phyloP scores from a whole-genome alignment of 441 rosid species.

The Eruca vesicaria region DNA sequence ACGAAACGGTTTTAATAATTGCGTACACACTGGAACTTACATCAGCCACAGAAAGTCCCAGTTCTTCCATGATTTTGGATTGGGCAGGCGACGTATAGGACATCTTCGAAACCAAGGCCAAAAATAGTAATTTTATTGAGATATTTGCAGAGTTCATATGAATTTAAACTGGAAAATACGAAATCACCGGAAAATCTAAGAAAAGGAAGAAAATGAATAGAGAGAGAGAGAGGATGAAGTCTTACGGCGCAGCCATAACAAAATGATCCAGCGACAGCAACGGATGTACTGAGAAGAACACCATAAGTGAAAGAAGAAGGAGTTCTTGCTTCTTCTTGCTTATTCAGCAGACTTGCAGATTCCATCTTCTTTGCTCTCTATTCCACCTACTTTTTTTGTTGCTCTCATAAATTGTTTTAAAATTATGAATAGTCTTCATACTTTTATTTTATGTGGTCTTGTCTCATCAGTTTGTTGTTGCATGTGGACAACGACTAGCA shows the following conservation, averaged over 20 bases:
- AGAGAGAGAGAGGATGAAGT: not conserved
- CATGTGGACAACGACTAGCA: not conserved
- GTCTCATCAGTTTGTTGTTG: not conserved
- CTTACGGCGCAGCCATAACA: slow-evolving; percentile 60
- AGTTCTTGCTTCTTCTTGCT: slow-evolving; percentile 12
- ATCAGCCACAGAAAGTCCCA: slow-evolving; percentile 47
- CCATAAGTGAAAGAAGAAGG: slow-evolving; percentile 32
- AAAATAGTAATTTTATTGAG: not conserved
- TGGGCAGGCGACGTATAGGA: slow-evolving; percentile 64
- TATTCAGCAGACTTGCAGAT: slow-evolving; percentile 21
- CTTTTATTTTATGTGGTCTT: not conserved
- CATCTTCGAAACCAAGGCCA: slow-evolving; percentile 30
- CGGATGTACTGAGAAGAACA: slow-evolving; percentile 48
- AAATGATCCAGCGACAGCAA: slow-evolving; percentile 48
- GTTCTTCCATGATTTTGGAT: slow-evolving; percentile 55
- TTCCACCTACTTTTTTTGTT: not conserved
- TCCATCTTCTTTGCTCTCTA: slow-evolving; percentile 2
- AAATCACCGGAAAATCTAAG: not conserved
- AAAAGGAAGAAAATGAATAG: not conserved
- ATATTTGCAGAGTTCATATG: not conserved
- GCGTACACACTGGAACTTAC: slow-evolving; percentile 36
- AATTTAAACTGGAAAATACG: not conserved
- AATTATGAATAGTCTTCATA: not conserved
- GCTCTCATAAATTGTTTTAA: not conserved
- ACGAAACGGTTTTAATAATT: not conserved